Conservation (phyloP, 192 early-diverging fungal genomes). For the Haplosporangium gracile region DNA sequence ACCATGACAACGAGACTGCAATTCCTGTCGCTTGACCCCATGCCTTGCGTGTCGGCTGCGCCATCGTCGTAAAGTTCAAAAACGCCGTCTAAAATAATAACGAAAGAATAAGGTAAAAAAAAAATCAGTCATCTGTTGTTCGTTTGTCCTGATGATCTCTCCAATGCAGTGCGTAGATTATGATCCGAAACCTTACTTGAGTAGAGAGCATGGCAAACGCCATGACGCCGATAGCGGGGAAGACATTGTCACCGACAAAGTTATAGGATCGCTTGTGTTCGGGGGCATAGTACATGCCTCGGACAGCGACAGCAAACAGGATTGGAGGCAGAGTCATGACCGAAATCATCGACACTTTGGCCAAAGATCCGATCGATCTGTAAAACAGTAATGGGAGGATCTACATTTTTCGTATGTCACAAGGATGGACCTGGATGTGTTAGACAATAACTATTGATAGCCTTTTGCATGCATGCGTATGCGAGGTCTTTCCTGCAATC, state of each 20-base stretch:
- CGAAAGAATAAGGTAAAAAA: not conserved
- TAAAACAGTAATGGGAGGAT: slow-evolving; percentile 74
- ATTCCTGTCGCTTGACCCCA: slow-evolving; percentile 66
- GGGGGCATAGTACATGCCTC: slow-evolving; percentile 64
- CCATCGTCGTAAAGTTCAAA: slow-evolving; percentile 67
- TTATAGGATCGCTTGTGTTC: slow-evolving; percentile 66
- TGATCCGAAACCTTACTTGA: slow-evolving; percentile 53
- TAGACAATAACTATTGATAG: too few relatives aligned
- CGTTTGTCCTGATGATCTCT: not conserved
- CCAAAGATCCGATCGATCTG: slow-evolving; percentile 71
- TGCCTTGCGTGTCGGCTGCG: slow-evolving; percentile 54
- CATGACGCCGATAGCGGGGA: slow-evolving; percentile 75
- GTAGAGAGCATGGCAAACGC: slow-evolving; percentile 76
- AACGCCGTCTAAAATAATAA: slow-evolving; percentile 53
- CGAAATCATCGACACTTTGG: slow-evolving; percentile 66
- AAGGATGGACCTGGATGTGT: not conserved
- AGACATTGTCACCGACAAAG: slow-evolving; percentile 68
- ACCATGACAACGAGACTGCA: slow-evolving; percentile 63
- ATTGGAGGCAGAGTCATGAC: slow-evolving; percentile 75
- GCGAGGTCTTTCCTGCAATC: not conserved
- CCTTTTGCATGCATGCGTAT: too few relatives aligned
- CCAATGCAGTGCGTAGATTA: not conserved
- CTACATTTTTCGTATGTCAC: slow-evolving; percentile 23
- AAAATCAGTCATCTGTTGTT: not conserved
- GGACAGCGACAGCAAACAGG: slow-evolving; percentile 67